Evolutionary conservation across 768 basidiomycete species (phyloP).

Genomic region (Coprinopsis marcescibilis): DNA sequence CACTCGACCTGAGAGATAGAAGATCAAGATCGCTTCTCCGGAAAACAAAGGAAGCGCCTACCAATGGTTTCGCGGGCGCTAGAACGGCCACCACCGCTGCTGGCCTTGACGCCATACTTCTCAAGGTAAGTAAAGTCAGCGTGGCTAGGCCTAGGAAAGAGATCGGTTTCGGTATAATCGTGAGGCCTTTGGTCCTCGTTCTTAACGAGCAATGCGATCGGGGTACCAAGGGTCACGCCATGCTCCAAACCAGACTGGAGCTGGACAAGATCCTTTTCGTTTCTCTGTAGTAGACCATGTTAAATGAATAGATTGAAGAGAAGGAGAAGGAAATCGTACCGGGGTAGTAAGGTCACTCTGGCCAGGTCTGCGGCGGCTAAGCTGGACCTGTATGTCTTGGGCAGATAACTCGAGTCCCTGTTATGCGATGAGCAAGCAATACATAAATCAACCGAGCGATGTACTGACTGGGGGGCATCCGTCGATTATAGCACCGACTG

Average conservation of each 20-base stretch:
- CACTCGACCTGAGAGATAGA: constrained; percentile 67
- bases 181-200: constrained; percentile 99
- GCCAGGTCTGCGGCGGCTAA: constrained; percentile 88
- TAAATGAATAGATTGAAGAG: not conserved
- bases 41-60: constrained; percentile 20
- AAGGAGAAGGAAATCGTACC: constrained; percentile 38
- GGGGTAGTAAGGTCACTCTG: constrained; percentile 97
- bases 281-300: constrained; percentile 46
- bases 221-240: constrained; percentile 94
- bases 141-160: constrained; percentile 95
- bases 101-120: constrained; percentile 97
- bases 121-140: constrained; percentile 98
- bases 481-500: constrained; percentile 96
- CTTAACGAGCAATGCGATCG: constrained; percentile 92
- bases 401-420: constrained; percentile 81
- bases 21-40: not conserved
- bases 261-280: constrained; percentile 92
- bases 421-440: constrained; percentile 5
- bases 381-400: constrained; percentile 84
- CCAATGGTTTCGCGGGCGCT: constrained; percentile 97
- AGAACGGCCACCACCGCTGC: constrained; percentile 91
- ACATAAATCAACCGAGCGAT: constrained; percentile 7
- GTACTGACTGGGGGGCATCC: constrained; percentile 86
- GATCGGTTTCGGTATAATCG: constrained; percentile 97
- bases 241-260: constrained; percentile 93